Evolutionary conservation across 257 asterid genomes (phyloP).

Genomic region (Misopates orontium): DNA sequence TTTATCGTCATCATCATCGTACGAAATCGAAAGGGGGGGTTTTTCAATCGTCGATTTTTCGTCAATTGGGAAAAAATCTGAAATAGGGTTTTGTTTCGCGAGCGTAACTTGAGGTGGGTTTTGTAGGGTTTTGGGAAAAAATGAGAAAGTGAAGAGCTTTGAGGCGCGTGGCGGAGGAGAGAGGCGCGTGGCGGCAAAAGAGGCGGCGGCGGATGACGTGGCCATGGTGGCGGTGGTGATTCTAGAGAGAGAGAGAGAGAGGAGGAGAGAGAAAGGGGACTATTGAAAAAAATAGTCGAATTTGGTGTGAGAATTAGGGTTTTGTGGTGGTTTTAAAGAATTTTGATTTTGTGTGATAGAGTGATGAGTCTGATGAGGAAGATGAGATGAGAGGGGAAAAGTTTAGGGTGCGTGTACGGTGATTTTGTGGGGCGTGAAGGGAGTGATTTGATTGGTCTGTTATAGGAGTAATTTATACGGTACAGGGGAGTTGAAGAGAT

Average conservation of each 20-base stretch:
- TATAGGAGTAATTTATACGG: not conserved
- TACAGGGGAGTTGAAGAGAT: not conserved
- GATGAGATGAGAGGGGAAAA: not conserved
- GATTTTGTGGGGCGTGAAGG: not conserved
- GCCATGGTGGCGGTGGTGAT: constrained; percentile 22
- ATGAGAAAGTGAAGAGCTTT: constrained; percentile 14
- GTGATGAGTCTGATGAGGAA: not conserved
- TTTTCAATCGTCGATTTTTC: not conserved
- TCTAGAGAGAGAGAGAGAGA: too few relatives aligned
- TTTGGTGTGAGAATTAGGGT: constrained; percentile 42
- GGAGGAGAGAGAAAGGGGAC: constrained; percentile 25
- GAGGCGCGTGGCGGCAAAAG: constrained; percentile 25
- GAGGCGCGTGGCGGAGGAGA: constrained; percentile 23
- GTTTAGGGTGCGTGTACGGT: not conserved
- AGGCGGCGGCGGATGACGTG: constrained; percentile 22
- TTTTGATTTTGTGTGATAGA: too few relatives aligned
- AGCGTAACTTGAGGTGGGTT: constrained; percentile 37
- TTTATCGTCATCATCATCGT: constrained; percentile 48
- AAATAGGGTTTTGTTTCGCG: constrained; percentile 55
- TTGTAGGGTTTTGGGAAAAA: constrained; percentile 27
- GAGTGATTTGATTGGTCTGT: constrained; percentile 15
- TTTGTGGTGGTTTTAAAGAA: constrained; percentile 24
- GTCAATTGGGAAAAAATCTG: constrained; percentile 38
- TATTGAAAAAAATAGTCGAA: constrained; percentile 47
- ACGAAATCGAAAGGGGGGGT: not conserved